These are phyloP conservation scores for Plasmodium gallinaceum DNA, from an alignment of 169 alveolate species.

Conservation along the genomic window DNA sequence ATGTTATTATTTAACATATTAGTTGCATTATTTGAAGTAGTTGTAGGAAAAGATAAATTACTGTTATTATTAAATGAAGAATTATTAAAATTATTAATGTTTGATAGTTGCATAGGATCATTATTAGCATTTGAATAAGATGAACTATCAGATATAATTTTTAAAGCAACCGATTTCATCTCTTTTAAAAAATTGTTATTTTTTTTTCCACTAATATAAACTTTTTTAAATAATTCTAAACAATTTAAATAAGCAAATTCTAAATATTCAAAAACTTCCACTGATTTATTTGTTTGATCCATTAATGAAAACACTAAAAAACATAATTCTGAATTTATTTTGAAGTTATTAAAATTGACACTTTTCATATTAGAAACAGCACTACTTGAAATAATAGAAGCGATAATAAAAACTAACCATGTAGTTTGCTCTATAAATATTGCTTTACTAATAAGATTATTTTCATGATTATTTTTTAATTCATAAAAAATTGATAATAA, in stretches of 20 bases:
- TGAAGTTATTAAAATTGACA: slow-evolving; percentile 35
- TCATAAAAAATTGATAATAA: slow-evolving; percentile 70
- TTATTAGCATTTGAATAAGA: not conserved
- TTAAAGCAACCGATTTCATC: slow-evolving; percentile 56
- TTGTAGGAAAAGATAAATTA: slow-evolving; percentile 14
- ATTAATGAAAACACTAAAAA: slow-evolving; percentile 72
- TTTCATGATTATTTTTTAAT: slow-evolving; percentile 64
- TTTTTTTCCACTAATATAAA: slow-evolving; percentile 93
- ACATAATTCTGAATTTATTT: slow-evolving; percentile 71
- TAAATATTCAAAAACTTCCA: slow-evolving; percentile 83
- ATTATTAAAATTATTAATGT: not conserved
- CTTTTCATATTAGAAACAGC: slow-evolving; percentile 75
- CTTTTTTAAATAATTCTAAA: slow-evolving; percentile 94
- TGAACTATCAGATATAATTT: not conserved
- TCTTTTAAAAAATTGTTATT: slow-evolving; percentile 86
- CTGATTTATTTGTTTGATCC: slow-evolving; percentile 77
- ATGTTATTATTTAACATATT: slow-evolving; percentile 12
- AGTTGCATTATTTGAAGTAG: slow-evolving; percentile 18
- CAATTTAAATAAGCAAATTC: slow-evolving; percentile 92
- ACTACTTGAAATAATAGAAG: slow-evolving; percentile 86
- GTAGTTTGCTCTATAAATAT: slow-evolving; percentile 83
- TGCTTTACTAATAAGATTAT: slow-evolving; percentile 64
- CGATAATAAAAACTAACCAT: slow-evolving; percentile 85
- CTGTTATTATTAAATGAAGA: not conserved
- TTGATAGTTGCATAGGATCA: not conserved